These are phyloP conservation scores for Fusarium nodosum DNA, from an alignment of 2,329 filamentous ascomycete species.

Conservation along the genomic window DNA sequence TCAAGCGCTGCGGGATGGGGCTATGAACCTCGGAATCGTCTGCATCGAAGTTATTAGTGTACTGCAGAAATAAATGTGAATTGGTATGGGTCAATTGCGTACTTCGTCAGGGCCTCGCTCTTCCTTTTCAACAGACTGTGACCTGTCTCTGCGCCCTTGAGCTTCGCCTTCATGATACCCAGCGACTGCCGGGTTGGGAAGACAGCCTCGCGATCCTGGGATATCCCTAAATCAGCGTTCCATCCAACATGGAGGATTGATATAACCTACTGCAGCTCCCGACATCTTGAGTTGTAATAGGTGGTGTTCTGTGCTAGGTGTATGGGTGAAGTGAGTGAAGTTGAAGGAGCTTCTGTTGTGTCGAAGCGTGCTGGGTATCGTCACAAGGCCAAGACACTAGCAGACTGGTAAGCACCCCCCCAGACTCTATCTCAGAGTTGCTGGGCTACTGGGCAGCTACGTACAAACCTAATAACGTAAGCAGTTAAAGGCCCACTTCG, in stretches of 20 bases:
- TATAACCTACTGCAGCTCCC: constrained; percentile 50
- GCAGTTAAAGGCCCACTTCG: constrained; percentile 4
- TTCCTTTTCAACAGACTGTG: constrained; percentile 97
- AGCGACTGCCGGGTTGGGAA: constrained; percentile 98
- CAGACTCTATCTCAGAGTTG: constrained; percentile 21
- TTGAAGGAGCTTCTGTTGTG: constrained; percentile 32
- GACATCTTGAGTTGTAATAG: constrained; percentile 50
- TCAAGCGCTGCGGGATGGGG: background rate
- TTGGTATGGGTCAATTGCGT: constrained; percentile 51
- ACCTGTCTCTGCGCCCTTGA: constrained; percentile 92
- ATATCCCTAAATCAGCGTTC: constrained; percentile 31
- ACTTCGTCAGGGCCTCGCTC: constrained; percentile 98
- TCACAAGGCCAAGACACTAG: constrained; percentile 35
- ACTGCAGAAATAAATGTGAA: background rate
- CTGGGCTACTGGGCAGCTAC: constrained; percentile 21
- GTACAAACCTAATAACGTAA: constrained; percentile 26
- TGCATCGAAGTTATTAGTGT: constrained; percentile 55
- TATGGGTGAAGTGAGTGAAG: constrained; percentile 11
- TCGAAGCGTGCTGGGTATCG: constrained; percentile 25
- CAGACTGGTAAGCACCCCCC: constrained; percentile 13
- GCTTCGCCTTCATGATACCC: constrained; percentile 96
- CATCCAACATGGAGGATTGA: background rate
- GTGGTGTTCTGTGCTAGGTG: constrained; percentile 13
- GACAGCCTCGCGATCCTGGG: constrained; percentile 91
- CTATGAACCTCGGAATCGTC: constrained; percentile 84